Percentiles rank a stretch among this genome's conserved stretches.
phyloP scores from a whole-genome alignment of 495 filamentous ascomycete genomes.

The Tuber melanosporum region DNA sequence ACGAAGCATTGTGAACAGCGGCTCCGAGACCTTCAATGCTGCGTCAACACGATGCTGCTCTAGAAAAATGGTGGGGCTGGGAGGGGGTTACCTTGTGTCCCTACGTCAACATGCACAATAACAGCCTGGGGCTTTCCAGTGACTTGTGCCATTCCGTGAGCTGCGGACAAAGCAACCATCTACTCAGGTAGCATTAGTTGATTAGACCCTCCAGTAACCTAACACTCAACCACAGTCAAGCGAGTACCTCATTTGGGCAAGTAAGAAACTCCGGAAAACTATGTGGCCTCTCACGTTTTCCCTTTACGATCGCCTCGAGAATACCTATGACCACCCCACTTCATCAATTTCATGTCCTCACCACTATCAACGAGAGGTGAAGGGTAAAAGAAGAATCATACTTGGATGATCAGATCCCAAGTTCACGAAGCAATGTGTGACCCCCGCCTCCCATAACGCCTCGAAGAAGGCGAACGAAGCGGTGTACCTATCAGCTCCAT shows the following conservation, averaged over 20 bases:
- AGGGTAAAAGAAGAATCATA: conserved; percentile 8
- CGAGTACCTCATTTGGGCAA: conserved; percentile 74
- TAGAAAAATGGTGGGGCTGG: neutral
- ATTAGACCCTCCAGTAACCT: conserved; percentile 8
- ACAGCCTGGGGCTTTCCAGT: conserved; percentile 83
- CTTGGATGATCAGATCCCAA: conserved; percentile 87
- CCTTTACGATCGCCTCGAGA: conserved; percentile 93
- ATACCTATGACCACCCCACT: conserved; percentile 49
- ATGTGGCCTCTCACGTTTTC: conserved; percentile 56
- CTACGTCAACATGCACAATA: conserved; percentile 93
- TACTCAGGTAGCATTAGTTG: conserved; percentile 37
- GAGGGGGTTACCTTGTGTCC: conserved; percentile 63
- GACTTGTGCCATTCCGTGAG: conserved; percentile 85
- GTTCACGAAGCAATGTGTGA: conserved; percentile 89
- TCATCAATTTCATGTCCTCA: neutral
- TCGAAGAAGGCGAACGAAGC: conserved; percentile 89
- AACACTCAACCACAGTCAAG: neutral
- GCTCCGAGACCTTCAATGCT: conserved; percentile 54
- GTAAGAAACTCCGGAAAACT: conserved; percentile 83
- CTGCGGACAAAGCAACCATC: conserved; percentile 98
- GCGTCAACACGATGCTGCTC: neutral
- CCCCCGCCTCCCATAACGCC: conserved; percentile 86
- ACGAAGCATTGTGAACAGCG: conserved; percentile 84
- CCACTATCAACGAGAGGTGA: neutral
- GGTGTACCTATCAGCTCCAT: conserved; percentile 50